Base-by-base conservation (phyloP, 2,329 filamentous ascomycete species). In the Aspergillus pseudoglaucus region DNA sequence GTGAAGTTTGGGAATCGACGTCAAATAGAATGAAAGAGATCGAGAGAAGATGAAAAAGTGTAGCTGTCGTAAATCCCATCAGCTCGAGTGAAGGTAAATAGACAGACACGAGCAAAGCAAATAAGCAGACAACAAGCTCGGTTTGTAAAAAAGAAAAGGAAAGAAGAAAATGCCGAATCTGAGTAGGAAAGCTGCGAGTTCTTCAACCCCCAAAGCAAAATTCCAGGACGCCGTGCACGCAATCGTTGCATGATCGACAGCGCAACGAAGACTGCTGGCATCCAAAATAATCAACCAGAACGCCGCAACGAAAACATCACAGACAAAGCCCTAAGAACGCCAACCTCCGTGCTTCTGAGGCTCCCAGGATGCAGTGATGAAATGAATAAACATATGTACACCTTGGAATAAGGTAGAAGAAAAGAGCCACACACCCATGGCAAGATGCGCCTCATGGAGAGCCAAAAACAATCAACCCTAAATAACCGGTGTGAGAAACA, bases 301-400 rank as follows among this genome's bases (percentile, higher is more conserved):
- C 42, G 27, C 42, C 42, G 18, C n/a, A 20, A 42, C 6, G 9
- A 50, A 44, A 27, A 44, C 6, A 51, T 42, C 47, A 50, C 42
- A 46, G 44, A 47, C 45, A 49, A 47, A 53, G 35, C 42, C 44
- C 40, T 15, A 42, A 51, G 37, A 56, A 58, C 57, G 58, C 58
- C 58, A 47, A 44, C 42, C 39, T 46, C 49, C 44, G 46, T 55
- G 52, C 44, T 39, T 39, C 17, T 20, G 25, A 53, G 47, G 45
- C 46, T 43, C 43, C 45, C 27, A 37, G 47, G 49, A 46, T 45
- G 48, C 47, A 48, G 43, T 46, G 45, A 40, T 9, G 37, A 39
- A 44, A 40, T 10, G 17, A 39, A 20, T 14, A 50, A 46, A 44
- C 46, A 43, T 58, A 55, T 57, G 49, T 51, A 55, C 53, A 53